These are phyloP conservation scores for Xylariaceae sp. DNA, from an alignment of 2,329 filamentous ascomycete species.

Conservation along the genomic window DNA sequence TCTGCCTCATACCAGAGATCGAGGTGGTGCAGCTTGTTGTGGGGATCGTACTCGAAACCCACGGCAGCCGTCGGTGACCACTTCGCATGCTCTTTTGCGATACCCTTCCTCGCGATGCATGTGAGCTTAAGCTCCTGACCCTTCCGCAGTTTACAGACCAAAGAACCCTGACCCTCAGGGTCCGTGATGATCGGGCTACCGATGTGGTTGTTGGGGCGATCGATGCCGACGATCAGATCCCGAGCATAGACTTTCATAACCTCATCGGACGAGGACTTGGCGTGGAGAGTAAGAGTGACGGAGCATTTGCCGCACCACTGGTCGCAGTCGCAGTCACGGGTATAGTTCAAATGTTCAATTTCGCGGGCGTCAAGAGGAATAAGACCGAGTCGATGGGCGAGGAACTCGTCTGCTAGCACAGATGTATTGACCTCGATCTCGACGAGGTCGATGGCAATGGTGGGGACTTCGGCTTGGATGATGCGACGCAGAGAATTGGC, in stretches of 20 bases:
- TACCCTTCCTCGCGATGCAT: constrained; percentile 96
- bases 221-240: constrained; percentile 69
- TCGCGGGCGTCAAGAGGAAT: constrained; percentile 82
- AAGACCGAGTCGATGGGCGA: constrained; percentile 85
- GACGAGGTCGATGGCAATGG: constrained; percentile 89
- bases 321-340: constrained; percentile 94
- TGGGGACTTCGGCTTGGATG: constrained; percentile 91
- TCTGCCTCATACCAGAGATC: constrained; percentile 95
- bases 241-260: constrained; percentile 93
- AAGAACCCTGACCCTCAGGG: constrained; percentile 69
- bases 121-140: constrained; percentile 86
- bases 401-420: constrained; percentile 94
- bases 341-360: constrained; percentile 77
- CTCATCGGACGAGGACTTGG: constrained; percentile 76
- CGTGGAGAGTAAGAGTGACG: constrained; percentile 77
- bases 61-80: constrained; percentile 92
- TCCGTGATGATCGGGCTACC: constrained; percentile 82
- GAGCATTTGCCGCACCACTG: constrained; percentile 90
- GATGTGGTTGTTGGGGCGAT: constrained; percentile 66
- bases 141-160: constrained; percentile 85
- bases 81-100: constrained; percentile 97
- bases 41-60: constrained; percentile 96
- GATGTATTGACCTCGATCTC: constrained; percentile 91
- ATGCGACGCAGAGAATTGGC: constrained; percentile 88
- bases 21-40: constrained; percentile 89